Conservation (phyloP, 202 grass and related monocot species). For the Miscanthus sacchariflorus region DNA sequence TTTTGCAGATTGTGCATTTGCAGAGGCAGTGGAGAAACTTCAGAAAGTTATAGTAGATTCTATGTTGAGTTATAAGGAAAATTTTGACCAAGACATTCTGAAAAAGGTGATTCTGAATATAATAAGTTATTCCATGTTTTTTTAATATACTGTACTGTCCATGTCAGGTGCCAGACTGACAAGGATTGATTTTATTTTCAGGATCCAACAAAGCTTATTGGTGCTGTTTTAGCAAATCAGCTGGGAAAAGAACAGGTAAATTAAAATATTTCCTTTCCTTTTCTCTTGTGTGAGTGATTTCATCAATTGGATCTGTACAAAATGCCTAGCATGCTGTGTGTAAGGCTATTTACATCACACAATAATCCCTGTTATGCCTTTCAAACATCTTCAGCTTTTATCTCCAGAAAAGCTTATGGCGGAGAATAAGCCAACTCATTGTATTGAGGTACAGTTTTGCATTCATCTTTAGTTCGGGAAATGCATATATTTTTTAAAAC, state of each 20-base stretch:
- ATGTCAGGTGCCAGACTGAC: slow-evolving; percentile 8
- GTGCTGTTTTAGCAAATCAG: slow-evolving; percentile 62
- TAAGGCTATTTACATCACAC: slow-evolving; percentile 20
- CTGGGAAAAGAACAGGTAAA: slow-evolving; percentile 68
- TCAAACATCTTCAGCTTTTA: slow-evolving; percentile 59
- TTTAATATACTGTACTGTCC: slow-evolving; percentile 4
- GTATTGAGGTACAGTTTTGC: slow-evolving; percentile 56
- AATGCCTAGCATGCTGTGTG: slow-evolving; percentile 29
- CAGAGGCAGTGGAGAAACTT: slow-evolving; percentile 73
- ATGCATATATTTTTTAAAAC: background rate
- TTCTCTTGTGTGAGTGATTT: background rate
- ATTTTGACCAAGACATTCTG: slow-evolving; percentile 55
- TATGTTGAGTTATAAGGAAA: slow-evolving; percentile 76
- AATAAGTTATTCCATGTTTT: background rate
- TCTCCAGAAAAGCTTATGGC: slow-evolving; percentile 46
- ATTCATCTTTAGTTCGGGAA: slow-evolving; percentile 21
- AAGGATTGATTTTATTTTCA: slow-evolving; percentile 37
- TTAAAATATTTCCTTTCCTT: background rate
- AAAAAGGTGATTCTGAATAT: slow-evolving; percentile 51
- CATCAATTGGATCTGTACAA: background rate
- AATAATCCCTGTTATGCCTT: slow-evolving; percentile 48
- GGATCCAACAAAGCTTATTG: slow-evolving; percentile 69
- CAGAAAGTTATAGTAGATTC: slow-evolving; percentile 66
- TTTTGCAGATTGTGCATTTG: slow-evolving; percentile 43
- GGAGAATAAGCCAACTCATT: slow-evolving; percentile 45